Evolutionary conservation across 805 yeast genomes (phyloP).

Genomic region (Myxozyma sirexii): DNA sequence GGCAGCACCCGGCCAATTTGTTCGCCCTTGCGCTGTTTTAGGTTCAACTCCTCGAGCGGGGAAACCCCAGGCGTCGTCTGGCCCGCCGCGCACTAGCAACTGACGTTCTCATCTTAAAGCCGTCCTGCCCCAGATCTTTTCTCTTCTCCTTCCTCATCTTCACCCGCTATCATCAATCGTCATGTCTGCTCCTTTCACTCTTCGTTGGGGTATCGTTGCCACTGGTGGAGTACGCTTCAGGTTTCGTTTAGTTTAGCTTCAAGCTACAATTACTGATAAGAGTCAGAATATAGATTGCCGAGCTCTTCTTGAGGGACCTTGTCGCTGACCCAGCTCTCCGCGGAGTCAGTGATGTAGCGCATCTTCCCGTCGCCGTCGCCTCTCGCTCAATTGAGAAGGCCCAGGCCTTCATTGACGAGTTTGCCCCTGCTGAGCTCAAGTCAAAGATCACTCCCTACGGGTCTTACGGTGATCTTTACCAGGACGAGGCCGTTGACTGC

Average conservation of each 20-base stretch:
- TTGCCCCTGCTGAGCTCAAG: constrained; percentile 23
- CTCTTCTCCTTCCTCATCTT: background rate
- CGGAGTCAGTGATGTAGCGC: constrained; percentile 36
- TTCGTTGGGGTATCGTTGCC: constrained; percentile 39
- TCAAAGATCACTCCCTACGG: constrained; percentile 24
- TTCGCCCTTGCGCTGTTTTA: too few species aligned
- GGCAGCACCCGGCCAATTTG: too few species aligned
- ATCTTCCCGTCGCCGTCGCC: constrained; percentile 38
- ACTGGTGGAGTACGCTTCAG: constrained; percentile 26
- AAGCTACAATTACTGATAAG: background rate
- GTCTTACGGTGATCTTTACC: constrained; percentile 48
- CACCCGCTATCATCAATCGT: background rate
- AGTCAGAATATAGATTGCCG: constrained; percentile 22
- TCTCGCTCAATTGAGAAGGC: constrained; percentile 37
- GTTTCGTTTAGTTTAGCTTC: background rate
- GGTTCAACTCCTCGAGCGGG: too few species aligned
- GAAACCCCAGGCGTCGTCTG: too few species aligned
- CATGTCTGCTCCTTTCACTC: constrained; percentile 20
- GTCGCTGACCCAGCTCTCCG: constrained; percentile 32
- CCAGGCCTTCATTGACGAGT: constrained; percentile 34
- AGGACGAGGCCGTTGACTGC: constrained; percentile 48
- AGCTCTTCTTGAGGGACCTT: constrained; percentile 20
- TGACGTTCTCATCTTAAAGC: too few species aligned
- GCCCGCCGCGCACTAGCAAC: too few species aligned
- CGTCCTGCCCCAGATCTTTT: background rate